Conservation (phyloP, 768 basidiomycete species). For the Kwoniella botswanensis region DNA sequence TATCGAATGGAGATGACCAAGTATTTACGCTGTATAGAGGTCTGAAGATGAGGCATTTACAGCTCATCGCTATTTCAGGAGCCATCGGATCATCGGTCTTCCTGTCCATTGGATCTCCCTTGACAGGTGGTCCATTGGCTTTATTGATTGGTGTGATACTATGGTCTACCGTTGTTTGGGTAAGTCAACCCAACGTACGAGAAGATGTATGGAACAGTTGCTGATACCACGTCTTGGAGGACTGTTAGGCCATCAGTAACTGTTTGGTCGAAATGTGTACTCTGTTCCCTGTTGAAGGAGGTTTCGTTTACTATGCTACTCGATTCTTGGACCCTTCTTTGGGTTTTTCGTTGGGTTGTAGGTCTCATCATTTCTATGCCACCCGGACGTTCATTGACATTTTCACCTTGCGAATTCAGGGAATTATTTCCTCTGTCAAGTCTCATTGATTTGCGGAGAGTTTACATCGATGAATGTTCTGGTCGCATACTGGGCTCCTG, state of each 20-base stretch:
- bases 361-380: not conserved
- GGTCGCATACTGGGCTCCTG: conserved; percentile 23
- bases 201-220: not conserved
- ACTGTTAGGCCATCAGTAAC: conserved; percentile 17
- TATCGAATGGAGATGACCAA: too few species aligned
- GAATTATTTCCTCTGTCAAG: conserved; percentile 5
- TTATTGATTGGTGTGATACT: conserved; percentile 27
- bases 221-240: not conserved
- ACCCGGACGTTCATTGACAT: too few species aligned
- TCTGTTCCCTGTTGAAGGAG: conserved; percentile 27
- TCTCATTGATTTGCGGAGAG: conserved; percentile 24
- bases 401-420: not conserved
- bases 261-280: conserved; percentile 28
- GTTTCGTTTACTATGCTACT: conserved; percentile 26
- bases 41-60: conserved; percentile 26
- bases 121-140: conserved; percentile 24
- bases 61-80: conserved; percentile 32
- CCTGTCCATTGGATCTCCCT: conserved; percentile 21
- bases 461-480: conserved; percentile 28
- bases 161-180: conserved; percentile 24
- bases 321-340: conserved; percentile 25
- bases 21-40: conserved; percentile 5
- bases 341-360: conserved; percentile 24
- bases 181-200: not conserved
- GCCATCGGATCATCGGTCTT: conserved; percentile 27